Conservation (phyloP, 805 yeast species). For the Lachancea quebecensis region DNA sequence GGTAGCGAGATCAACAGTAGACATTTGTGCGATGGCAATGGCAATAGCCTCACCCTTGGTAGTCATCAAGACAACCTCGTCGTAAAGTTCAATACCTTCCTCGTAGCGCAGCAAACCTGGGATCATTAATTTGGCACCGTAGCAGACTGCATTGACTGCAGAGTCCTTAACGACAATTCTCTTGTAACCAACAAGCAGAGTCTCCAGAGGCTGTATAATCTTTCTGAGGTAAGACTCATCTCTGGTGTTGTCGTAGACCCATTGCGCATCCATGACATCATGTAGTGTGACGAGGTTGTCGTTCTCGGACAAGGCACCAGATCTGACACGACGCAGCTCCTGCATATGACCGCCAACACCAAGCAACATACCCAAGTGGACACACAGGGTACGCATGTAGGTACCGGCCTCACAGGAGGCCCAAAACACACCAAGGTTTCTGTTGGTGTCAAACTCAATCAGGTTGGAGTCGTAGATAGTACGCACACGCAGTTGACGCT, state of each 20-base stretch:
- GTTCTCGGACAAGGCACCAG: conserved; percentile 88
- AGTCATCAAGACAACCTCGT: conserved; percentile 95
- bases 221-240: conserved; percentile 94
- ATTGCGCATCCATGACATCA: conserved; percentile 97
- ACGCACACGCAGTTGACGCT: conserved; percentile 97
- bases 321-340: conserved; percentile 97
- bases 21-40: conserved; percentile 97
- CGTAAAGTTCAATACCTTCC: conserved; percentile 94
- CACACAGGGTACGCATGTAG: conserved; percentile 98
- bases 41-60: conserved; percentile 99
- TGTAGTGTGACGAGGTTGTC: conserved; percentile 93
- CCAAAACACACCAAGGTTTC: conserved; percentile 98
- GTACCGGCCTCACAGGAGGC: conserved; percentile 99
- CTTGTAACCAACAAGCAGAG: conserved; percentile 89
- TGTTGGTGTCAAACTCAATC: conserved; percentile 93
- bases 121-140: conserved; percentile 98
- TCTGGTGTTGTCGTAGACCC: conserved; percentile 93
- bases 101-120: conserved; percentile 97
- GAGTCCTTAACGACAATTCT: conserved; percentile 92
- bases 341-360: conserved; percentile 99
- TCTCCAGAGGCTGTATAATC: conserved; percentile 90
- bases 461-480: conserved; percentile 94
- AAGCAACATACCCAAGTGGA: conserved; percentile 93
- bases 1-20: conserved; percentile 90
- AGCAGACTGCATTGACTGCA: conserved; percentile 96